Conservation (phyloP, 2,329 filamentous ascomycete genomes). For the Aurifilum marmelostoma region DNA sequence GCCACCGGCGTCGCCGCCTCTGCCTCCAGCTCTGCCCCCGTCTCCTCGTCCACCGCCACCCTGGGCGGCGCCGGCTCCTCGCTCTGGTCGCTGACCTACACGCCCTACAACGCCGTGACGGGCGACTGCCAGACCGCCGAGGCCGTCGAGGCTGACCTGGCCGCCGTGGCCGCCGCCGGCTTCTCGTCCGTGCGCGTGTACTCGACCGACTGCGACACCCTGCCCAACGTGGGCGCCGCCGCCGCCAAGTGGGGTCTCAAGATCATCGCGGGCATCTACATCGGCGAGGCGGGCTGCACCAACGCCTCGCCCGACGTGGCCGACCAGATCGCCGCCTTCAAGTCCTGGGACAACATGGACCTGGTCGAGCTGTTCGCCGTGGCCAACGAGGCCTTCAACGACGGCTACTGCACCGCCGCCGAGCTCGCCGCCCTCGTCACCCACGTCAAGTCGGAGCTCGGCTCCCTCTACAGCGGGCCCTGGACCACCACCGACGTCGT, state of each 20-base stretch:
- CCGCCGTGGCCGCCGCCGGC: constrained; percentile 63
- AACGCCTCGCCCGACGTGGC: constrained; percentile 64
- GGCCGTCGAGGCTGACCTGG: constrained; percentile 65
- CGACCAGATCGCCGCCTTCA: constrained; percentile 74
- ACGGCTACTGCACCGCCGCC: constrained; percentile 65
- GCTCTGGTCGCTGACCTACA: constrained; percentile 78
- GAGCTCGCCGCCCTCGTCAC: constrained; percentile 73
- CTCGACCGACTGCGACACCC: constrained; percentile 86
- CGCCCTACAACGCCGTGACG: constrained; percentile 64
- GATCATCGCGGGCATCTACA: constrained; percentile 87
- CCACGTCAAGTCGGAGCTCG: constrained; percentile 66
- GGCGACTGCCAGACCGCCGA: constrained; percentile 66
- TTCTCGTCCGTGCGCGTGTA: constrained; percentile 81
- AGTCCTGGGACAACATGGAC: constrained; percentile 73
- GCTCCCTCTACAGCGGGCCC: constrained; percentile 70
- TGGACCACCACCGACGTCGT: constrained; percentile 88
- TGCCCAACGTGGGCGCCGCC: constrained; percentile 74
- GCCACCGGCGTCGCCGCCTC: constrained; percentile 35
- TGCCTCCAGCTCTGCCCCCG: constrained; percentile 31
- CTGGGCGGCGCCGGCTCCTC: constrained; percentile 46
- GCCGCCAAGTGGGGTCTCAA: constrained; percentile 69
- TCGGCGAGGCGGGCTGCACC: constrained; percentile 66
- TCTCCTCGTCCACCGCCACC: constrained; percentile 34
- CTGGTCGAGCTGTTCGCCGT: constrained; percentile 80
- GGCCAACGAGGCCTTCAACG: constrained; percentile 89